Base-by-base conservation (phyloP, 129 eudicot genomes). In the Oenanthe sinensis region DNA sequence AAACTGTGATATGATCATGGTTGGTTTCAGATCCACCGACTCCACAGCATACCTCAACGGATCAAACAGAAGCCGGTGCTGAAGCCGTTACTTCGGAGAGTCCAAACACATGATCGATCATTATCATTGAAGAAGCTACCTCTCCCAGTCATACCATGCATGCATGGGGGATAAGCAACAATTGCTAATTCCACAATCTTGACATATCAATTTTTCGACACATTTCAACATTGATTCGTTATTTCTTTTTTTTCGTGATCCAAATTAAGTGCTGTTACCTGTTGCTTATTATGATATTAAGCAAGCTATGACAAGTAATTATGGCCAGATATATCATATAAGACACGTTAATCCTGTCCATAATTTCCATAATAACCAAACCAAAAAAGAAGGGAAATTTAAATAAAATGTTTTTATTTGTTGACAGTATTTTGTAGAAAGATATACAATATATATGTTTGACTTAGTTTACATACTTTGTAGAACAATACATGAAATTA, bases 1-100 rank as follows among this genome's bases (percentile, higher is more conserved):
- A 20, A 52, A 52, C 62, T 63, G 62, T 73, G 5, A 47, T 39
- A 39, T 39, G 42, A 39, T 33, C 36, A 33, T 76, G 78, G 68
- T 80, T 80, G 69, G 80, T 87, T 75, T 79, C 89, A 90, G 96
- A 85, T 82, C 78, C 96, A 43, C 92, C 80, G 79, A 83, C 84
- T 84, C 85, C 89, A 67, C 90, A 87, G 78, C 85, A 82, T 71
- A 82, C 84, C 78, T 79, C 89, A 58, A 60, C 79, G 43, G 96
- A 91, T 60, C 33, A 60, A 81, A 79, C 91, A 78, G 93, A 88
- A 81, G 87, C 81, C 39, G 88, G 74, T n/a, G 68, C 68, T n/a
- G 68, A 9, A 75, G 90, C 77, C 3, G 81, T 81, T 42, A 85
- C 85, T 81, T 78, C 93, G 46, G 88, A 88, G 85, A 87, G 88